phyloP scores from a whole-genome alignment of 2,329 filamentous ascomycete species.

The Berkeleyomyces rouxiae region DNA sequence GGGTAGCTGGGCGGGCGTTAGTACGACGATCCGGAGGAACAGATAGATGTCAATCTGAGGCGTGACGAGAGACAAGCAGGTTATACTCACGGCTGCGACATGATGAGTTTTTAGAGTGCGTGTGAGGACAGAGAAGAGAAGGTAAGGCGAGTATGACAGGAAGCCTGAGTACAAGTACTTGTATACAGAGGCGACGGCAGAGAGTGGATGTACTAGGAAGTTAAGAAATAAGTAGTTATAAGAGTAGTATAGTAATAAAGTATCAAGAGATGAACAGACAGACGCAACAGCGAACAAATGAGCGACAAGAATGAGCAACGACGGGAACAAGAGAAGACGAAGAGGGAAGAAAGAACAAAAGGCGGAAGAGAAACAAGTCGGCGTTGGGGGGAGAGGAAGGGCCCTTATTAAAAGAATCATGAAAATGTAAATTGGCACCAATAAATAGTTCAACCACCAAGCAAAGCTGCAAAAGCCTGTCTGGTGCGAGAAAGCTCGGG shows the following conservation, averaged over 20 bases:
- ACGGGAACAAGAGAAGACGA: not conserved
- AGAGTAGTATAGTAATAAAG: not conserved
- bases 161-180: not conserved
- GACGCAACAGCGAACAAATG: not conserved
- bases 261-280: not conserved
- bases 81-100: slow-evolving; percentile 9
- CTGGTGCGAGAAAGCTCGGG: not conserved
- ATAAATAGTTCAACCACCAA: too few relatives aligned
- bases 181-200: not conserved
- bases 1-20: slow-evolving; percentile 9
- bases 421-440: not conserved
- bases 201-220: not conserved
- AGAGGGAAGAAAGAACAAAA: not conserved
- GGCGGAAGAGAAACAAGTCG: not conserved
- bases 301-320: not conserved
- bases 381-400: not conserved
- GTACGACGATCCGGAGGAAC: not conserved
- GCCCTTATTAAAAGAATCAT: slow-evolving; percentile 1
- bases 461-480: too few relatives aligned
- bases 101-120: not conserved
- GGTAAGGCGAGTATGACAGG: not conserved
- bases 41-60: not conserved
- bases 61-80: not conserved
- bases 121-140: not conserved
- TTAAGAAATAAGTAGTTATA: not conserved